Base-by-base conservation (phyloP, 2,329 filamentous ascomycete species). In the Penicillium sp. region DNA sequence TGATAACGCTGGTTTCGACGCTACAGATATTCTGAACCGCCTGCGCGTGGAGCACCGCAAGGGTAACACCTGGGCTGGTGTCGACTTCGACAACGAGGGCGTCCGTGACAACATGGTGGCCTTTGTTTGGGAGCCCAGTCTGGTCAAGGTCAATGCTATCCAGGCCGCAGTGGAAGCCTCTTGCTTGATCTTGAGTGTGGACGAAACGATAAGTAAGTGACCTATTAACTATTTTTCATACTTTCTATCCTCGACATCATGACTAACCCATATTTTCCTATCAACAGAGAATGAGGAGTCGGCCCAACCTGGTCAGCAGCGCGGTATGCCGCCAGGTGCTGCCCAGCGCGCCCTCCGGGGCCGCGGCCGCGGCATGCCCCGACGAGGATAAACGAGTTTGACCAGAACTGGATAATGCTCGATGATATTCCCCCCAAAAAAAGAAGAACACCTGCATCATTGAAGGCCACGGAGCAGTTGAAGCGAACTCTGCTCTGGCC, bases 1-100 rank as follows among this genome's bases (percentile, higher is more conserved):
- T 81, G 94, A 99, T 81, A 99, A 99, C 72, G 94, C 94, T 55
- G 94, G 94, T 63, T 97, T 99, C 74, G 94, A 99, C 73, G 93
- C 94, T 27, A 99, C 94, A 51, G 94, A 99, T 72, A 97, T 99
- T 66, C 86, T 99, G 63, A 99, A 97, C 83, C 88, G 91, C 72
- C 83, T 99, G 65, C 90, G 94, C 55, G 94, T 97, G 59, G 93
- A 97, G 83, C 94, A 99, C 81, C 87, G 91, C 74, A 94, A 93
- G 80, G 92, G 92, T 66, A 90, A 90, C 73, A 87, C 86, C 52
- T 99, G 94, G 94, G 92, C 93, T 5, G 94, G 94, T 73, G 93
- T 99, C 29, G 94, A 99, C 79, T 97, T 99, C 73, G 82, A 87
- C 66, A 86, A 92, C 70, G 94, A 99, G 79, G 93, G 93, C 61